phyloP scores from a whole-genome alignment of 78 protist species.

The Tieghemostelium lacteum region DNA sequence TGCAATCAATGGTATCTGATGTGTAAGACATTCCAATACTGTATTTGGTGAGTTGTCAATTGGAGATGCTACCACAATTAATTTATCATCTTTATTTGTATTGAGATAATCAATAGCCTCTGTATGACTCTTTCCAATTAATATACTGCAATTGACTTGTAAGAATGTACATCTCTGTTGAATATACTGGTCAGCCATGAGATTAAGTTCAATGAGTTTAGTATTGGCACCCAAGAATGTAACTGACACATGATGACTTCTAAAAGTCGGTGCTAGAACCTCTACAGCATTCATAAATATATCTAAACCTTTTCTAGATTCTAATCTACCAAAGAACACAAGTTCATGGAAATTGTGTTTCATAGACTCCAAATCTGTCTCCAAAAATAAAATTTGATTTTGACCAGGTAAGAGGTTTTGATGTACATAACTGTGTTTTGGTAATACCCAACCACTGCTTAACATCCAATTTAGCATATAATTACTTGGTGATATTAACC shows the following conservation, averaged over 20 bases:
- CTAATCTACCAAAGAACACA: constrained; percentile 60
- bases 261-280: not conserved
- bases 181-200: constrained; percentile 40
- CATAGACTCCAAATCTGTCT: not conserved
- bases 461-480: constrained; percentile 75
- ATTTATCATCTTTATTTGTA: not conserved
- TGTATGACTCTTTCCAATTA: constrained; percentile 37
- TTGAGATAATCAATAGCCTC: constrained; percentile 50
- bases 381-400: constrained; percentile 1
- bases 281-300: constrained; percentile 40
- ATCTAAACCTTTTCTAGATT: constrained; percentile 68
- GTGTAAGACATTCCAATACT: constrained; percentile 58
- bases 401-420: constrained; percentile 65
- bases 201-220: constrained; percentile 13
- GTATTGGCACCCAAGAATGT: constrained; percentile 66
- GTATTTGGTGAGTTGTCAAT: constrained; percentile 76
- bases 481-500: constrained; percentile 49
- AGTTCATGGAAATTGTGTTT: constrained; percentile 27
- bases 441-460: constrained; percentile 29
- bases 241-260: not conserved
- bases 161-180: not conserved
- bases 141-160: not conserved
- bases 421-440: constrained; percentile 48
- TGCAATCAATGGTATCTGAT: constrained; percentile 30
- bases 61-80: constrained; percentile 55